These are phyloP conservation scores for Blechomonas ayalai DNA, from an alignment of 208 protist genomes.

Conservation along the genomic window DNA sequence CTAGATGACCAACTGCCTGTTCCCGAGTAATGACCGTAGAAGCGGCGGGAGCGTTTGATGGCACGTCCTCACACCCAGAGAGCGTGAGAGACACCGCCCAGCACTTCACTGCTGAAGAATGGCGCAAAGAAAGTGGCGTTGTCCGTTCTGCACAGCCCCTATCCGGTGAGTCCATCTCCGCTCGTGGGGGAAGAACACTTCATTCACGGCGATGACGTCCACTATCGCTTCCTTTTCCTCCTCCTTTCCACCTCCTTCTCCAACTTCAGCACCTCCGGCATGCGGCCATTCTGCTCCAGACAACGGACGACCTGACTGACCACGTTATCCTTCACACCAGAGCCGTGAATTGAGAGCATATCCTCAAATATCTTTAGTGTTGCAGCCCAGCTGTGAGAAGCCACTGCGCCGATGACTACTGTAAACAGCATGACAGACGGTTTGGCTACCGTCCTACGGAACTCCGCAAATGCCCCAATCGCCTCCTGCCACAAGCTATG, in stretches of 20 bases:
- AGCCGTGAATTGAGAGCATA: constrained; percentile 58
- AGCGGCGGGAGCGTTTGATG: too few species aligned
- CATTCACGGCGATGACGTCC: constrained; percentile 4
- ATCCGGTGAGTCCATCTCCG: too few species aligned
- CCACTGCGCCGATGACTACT: constrained; percentile 44
- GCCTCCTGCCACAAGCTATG: constrained; percentile 55
- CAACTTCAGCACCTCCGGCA: constrained; percentile 55
- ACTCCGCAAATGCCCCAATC: constrained; percentile 38
- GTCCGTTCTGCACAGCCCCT: too few species aligned
- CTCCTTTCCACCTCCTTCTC: constrained; percentile 58
- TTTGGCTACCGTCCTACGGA: constrained; percentile 28
- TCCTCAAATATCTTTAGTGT: constrained; percentile 67
- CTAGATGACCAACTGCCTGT: too few species aligned
- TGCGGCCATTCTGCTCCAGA: constrained; percentile 58
- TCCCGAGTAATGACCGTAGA: too few species aligned
- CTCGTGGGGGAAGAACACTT: too few species aligned
- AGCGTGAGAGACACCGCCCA: too few species aligned
- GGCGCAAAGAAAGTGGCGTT: too few species aligned
- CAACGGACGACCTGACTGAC: constrained; percentile 65
- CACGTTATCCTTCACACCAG: constrained; percentile 62
- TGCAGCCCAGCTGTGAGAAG: constrained; percentile 54
- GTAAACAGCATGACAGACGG: constrained; percentile 52
- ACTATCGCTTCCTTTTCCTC: constrained; percentile 49
- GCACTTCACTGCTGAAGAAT: too few species aligned
- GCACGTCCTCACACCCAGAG: too few species aligned